Base-by-base conservation (phyloP, 495 filamentous ascomycete genomes). In the Chaetomium fimeti region DNA sequence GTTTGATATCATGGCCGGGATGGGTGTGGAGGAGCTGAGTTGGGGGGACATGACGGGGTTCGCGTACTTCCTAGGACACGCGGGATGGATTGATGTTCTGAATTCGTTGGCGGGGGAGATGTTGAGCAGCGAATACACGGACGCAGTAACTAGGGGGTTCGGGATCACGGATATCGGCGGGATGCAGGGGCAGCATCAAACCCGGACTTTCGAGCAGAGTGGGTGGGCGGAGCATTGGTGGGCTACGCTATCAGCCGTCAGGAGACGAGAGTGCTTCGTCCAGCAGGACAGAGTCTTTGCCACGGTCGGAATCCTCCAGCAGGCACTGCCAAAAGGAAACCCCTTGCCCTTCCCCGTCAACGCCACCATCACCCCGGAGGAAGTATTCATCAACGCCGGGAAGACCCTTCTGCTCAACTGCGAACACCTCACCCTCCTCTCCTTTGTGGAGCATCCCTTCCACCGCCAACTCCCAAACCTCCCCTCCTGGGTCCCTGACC, bases 281-380 rank as follows among this genome's bases (percentile, higher is more conserved):
- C 25, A 48, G 3, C 60, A 67, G 47, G 65, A 67, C 55, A 60
- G 54, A 18, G 60, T 67, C 2, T 67, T 57, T 27, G 65, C 60
- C n/a, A 63, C 65, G 11, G 20, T 67, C 13, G 65, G 65, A n/a
- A 62, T 67, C n/a, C 53, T 67, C 5, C 58, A 63, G 22, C 60
- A 67, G 20, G 25, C 57, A 5, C 22, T 67, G 8, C 53, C 42
- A 1, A 20, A 47, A 11, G 36, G 38, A 12, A 40, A 18, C 13
- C 55, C 49, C 11, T 32, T 67, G 3, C 60, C 60, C 3, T 43
- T 67, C 28, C 60, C 52, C 16, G 59, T 67, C 40, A 56, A 53
- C 57, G 16, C 65, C 11, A 24, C 55, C 4, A 25, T 47, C 24
- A 63, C 65, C 0, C 47, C 61, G 2, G 61, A 63, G 22, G 55